A percentile compares a stretch with the other conserved stretches of the same genome.
Evolutionary conservation across 306 rosid genomes (phyloP).

Genomic region (Arachis hypogaea): DNA sequence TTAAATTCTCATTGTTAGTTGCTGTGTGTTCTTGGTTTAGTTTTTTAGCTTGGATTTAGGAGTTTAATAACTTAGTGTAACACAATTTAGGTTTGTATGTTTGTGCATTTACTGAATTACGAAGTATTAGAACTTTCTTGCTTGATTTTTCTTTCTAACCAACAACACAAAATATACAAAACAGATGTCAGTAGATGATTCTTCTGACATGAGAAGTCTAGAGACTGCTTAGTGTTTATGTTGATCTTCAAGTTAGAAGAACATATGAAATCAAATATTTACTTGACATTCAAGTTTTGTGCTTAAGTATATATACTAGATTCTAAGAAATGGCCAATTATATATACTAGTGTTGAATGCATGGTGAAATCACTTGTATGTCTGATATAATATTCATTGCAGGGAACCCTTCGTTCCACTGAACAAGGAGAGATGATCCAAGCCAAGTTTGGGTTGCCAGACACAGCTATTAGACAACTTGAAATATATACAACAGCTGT

Average conservation of each 20-base stretch:
- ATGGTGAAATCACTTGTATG: not conserved
- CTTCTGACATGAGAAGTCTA: too few species aligned
- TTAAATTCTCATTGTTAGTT: not conserved
- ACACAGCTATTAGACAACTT: slow-evolving; percentile 88
- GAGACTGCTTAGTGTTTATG: too few species aligned
- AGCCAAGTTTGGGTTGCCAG: slow-evolving; percentile 89
- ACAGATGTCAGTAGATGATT: too few species aligned
- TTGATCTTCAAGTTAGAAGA: not conserved
- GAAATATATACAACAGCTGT: slow-evolving; percentile 96
- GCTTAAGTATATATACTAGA: too few species aligned
- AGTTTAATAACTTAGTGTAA: not conserved
- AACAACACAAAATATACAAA: too few species aligned
- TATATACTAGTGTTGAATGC: too few species aligned
- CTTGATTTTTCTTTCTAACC: too few species aligned
- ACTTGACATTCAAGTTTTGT: not conserved
- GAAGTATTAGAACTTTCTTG: too few species aligned
- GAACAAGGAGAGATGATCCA: slow-evolving; percentile 98
- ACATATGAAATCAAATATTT: not conserved
- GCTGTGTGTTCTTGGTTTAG: slow-evolving; percentile 12
- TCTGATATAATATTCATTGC: slow-evolving; percentile 15
- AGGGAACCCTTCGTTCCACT: slow-evolving; percentile 90
- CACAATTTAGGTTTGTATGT: too few species aligned
- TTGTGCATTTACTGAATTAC: too few species aligned
- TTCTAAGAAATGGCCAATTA: too few species aligned
- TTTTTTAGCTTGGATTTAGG: not conserved